Evolutionary conservation across 257 asterid species (phyloP), one percentile per base, ranked within the genome.

Genomic region (Ligustrum vulgare): DNA sequence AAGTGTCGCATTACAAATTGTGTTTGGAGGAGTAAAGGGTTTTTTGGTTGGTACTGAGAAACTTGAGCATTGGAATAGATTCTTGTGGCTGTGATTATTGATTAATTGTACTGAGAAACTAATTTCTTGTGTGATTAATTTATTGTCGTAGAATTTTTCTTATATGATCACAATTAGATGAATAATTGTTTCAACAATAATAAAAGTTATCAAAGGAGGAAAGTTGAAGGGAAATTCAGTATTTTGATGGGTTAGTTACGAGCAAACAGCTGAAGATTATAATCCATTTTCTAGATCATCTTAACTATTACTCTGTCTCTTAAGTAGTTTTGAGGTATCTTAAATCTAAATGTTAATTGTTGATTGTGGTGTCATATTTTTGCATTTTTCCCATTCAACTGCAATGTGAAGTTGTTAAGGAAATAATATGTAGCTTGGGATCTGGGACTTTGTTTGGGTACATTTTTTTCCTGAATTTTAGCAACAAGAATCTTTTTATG

Each of bases 371-470:
- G 5, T 16, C 16, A 58, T 66, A 69, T 35, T 74, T 58, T 56
- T 77, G 72, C 71, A 13, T 51, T 77, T 81, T 73, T 81, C 72
- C 71, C 51, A 25, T 84, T 78, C 92, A 95, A 98, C 80, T 95
- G 94, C 99, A 92, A 70, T 90, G 88, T 78, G 99, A 93, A 89
- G 97, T 95, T 66, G 89, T 95, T 11, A 98, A 95, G 84, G 99
- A 95, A 85, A 87, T 93, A 70, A 93, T 93, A 39, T 91, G 89
- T 51, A 98, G 99, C 75, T 81, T 95, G 84, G 96, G 90, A 81
- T 92, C 99, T 22, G 98, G 99, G 80, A 93, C 91, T 84, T 82
- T 95, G 73, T 95, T 93, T 70, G 99, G 99, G 99, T 94, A 89
- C 58, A 35, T 74, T 62, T 56, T 58, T 70, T 3, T 70, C 64